phyloP scores from a whole-genome alignment of 306 rosid species.

The Glycine soja region DNA sequence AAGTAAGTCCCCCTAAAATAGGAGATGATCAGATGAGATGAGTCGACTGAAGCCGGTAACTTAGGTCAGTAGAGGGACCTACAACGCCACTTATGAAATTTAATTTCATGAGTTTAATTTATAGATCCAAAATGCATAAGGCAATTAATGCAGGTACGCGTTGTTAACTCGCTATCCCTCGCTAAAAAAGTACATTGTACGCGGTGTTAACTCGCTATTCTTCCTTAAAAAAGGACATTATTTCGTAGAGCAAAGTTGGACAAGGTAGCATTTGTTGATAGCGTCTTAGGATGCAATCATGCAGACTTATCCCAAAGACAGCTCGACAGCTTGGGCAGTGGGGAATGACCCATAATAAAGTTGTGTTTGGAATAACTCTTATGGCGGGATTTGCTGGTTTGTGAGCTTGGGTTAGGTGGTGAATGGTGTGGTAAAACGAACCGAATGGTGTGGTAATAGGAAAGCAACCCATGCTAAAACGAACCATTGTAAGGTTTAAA shows the following conservation, averaged over 20 bases:
- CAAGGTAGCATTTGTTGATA: constrained; percentile 16
- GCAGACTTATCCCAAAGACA: neutral
- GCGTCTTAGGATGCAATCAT: constrained; percentile 17
- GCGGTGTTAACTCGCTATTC: neutral
- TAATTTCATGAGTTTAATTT: neutral
- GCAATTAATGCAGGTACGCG: constrained; percentile 2
- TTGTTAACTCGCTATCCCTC: constrained; percentile 17
- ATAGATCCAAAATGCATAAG: neutral
- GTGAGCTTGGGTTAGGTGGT: constrained; percentile 52
- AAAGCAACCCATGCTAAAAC: constrained; percentile 64
- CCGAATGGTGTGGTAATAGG: neutral
- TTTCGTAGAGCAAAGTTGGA: constrained; percentile 9
- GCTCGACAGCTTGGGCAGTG: constrained; percentile 51
- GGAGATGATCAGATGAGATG: neutral
- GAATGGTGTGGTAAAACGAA: neutral
- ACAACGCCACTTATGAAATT: constrained; percentile 5
- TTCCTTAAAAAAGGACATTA: constrained; percentile 3
- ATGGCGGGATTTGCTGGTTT: constrained; percentile 42
- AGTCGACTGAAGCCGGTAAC: neutral
- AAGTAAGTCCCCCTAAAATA: neutral
- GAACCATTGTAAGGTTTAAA: constrained; percentile 46
- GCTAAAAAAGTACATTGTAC: neutral
- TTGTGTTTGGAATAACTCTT: constrained; percentile 54
- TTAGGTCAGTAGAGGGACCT: constrained; percentile 7
- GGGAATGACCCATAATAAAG: neutral